Percentiles rank a stretch among this genome's conserved stretches.
phyloP scores from a whole-genome alignment of 2,329 filamentous ascomycete genomes.

The Colletotrichum liriopes region DNA sequence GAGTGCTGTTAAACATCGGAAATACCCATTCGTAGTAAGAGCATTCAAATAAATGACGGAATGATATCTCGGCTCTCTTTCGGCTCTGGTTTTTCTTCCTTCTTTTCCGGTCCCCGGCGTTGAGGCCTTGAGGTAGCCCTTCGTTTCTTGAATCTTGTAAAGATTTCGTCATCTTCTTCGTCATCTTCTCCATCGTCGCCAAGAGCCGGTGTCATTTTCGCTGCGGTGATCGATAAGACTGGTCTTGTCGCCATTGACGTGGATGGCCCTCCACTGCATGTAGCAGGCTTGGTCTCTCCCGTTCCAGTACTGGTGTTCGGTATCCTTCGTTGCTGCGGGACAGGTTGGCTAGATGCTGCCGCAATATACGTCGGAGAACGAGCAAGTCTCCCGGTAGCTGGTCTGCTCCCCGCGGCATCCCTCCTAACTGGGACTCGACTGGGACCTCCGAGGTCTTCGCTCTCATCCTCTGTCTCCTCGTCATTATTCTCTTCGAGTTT shows the following conservation, averaged over 20 bases:
- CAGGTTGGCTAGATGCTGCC: not conserved
- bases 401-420: not conserved
- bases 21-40: not conserved
- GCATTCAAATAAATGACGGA: constrained; percentile 33
- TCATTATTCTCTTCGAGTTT: constrained; percentile 10
- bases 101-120: constrained; percentile 40
- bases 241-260: constrained; percentile 14
- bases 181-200: not conserved
- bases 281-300: not conserved
- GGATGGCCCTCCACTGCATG: not conserved
- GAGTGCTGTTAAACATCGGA: not conserved
- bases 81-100: not conserved
- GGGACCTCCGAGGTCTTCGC: constrained; percentile 26
- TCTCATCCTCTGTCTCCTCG: constrained; percentile 29
- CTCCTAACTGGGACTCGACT: not conserved
- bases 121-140: constrained; percentile 15
- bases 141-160: constrained; percentile 40
- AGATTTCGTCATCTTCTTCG: constrained; percentile 39
- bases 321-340: not conserved
- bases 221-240: constrained; percentile 50
- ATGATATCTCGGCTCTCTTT: constrained; percentile 44
- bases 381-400: not conserved
- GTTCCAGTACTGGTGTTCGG: not conserved
- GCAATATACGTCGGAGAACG: not conserved
- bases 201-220: not conserved